Conservation (phyloP, 495 filamentous ascomycete species). For the Cetradonia linearis region DNA sequence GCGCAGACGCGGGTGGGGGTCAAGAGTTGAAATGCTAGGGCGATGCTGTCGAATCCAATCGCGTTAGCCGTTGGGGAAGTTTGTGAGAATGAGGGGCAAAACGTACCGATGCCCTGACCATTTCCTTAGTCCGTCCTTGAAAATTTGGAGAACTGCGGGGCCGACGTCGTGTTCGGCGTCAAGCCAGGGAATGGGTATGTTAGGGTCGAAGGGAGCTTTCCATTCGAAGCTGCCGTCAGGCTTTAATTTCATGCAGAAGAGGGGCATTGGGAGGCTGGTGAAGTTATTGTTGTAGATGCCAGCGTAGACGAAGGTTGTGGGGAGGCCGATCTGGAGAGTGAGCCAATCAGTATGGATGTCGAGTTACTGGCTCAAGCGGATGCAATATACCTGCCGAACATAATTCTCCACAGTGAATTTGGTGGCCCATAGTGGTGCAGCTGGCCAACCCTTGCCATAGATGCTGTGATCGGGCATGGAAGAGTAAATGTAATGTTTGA, state of each 20-base stretch:
- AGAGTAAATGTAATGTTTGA: conserved; percentile 89
- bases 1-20: conserved; percentile 73
- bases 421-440: conserved; percentile 78
- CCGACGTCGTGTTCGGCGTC: conserved; percentile 96
- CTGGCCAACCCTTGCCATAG: conserved; percentile 62
- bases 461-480: conserved; percentile 90
- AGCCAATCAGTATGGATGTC: background rate
- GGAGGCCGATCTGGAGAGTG: conserved; percentile 49
- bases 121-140: conserved; percentile 81
- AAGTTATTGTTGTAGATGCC: conserved; percentile 99
- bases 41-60: conserved; percentile 49
- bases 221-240: conserved; percentile 79
- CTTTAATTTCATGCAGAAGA: conserved; percentile 86
- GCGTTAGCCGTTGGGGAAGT: background rate
- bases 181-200: conserved; percentile 85
- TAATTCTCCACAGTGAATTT: conserved; percentile 91
- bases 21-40: conserved; percentile 84
- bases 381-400: conserved; percentile 46
- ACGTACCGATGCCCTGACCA: conserved; percentile 70
- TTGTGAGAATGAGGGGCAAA: background rate
- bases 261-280: conserved; percentile 80
- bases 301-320: conserved; percentile 86
- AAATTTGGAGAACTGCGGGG: conserved; percentile 85
- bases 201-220: conserved; percentile 87
- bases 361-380: background rate